A percentile compares a stretch with the other conserved stretches of the same genome.
These are phyloP conservation scores for Wickerhamomyces ciferrii DNA, from an alignment of 805 yeast genomes.

Conservation along the genomic window DNA sequence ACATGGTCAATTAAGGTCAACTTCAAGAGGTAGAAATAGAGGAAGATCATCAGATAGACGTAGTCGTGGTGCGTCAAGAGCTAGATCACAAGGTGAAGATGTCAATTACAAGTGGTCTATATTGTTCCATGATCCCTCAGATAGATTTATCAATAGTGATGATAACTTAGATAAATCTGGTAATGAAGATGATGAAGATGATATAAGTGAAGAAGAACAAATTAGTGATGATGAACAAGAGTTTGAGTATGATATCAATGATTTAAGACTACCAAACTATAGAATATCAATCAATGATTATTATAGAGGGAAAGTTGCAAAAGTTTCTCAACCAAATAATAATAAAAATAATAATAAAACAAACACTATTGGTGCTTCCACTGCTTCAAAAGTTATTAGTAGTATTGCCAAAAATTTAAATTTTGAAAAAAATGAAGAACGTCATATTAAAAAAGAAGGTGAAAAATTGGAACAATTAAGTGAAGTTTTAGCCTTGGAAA, in stretches of 20 bases:
- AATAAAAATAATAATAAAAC: constrained; percentile 5
- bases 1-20: constrained; percentile 2
- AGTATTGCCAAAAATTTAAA: constrained; percentile 5
- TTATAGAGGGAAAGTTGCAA: constrained; percentile 3
- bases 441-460: constrained; percentile 3
- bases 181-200: constrained; percentile 16
- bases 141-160: constrained; percentile 35
- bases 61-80: constrained; percentile 15
- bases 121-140: constrained; percentile 70
- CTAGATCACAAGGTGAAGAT: constrained; percentile 26
- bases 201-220: constrained; percentile 46
- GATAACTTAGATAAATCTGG: constrained; percentile 14
- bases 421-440: neutral
- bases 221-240: constrained; percentile 46
- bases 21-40: constrained; percentile 8
- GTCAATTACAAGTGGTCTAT: constrained; percentile 50
- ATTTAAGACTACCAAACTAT: constrained; percentile 23
- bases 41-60: constrained; percentile 9
- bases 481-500: constrained; percentile 50
- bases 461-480: constrained; percentile 39
- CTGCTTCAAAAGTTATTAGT: constrained; percentile 1
- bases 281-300: constrained; percentile 28
- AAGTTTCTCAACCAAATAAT: neutral
- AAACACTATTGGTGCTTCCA: neutral
- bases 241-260: constrained; percentile 29